Conservation (phyloP, 768 basidiomycete genomes). For the Scleroderma citrinum region DNA sequence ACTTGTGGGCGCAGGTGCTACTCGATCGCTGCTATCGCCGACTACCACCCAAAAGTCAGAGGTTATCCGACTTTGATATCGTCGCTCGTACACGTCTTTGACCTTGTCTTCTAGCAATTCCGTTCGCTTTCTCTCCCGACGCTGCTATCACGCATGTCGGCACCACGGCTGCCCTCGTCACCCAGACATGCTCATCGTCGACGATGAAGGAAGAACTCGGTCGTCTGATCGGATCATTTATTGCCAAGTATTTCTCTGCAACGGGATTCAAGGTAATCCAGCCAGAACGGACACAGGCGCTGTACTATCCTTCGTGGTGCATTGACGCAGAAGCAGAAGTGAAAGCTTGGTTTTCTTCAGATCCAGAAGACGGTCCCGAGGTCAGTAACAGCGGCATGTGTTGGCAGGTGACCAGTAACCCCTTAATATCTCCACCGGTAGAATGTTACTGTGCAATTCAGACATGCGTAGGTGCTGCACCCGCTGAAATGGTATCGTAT, state of each 20-base stretch:
- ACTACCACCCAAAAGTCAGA: conserved; percentile 36
- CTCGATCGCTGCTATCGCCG: conserved; percentile 7
- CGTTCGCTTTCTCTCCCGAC: conserved; percentile 43
- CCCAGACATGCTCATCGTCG: conserved; percentile 12
- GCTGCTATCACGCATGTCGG: conserved; percentile 39
- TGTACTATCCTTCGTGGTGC: conserved; percentile 63
- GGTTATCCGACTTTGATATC: conserved; percentile 19
- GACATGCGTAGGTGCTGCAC: conserved; percentile 41
- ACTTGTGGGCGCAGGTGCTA: conserved; percentile 12
- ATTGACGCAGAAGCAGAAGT: conserved; percentile 49
- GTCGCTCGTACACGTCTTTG: neutral
- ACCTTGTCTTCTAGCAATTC: conserved; percentile 36
- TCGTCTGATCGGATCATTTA: conserved; percentile 22
- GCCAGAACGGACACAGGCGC: conserved; percentile 43
- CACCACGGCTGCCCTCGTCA: conserved; percentile 25
- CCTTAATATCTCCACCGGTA: conserved; percentile 17
- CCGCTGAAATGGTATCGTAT: neutral
- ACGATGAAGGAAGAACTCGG: conserved; percentile 14
- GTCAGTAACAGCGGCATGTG: conserved; percentile 9
- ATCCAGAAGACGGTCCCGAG: conserved; percentile 23
- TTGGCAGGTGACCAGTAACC: neutral
- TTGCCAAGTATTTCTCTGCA: conserved; percentile 34
- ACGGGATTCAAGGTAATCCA: conserved; percentile 34
- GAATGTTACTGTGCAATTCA: conserved; percentile 30
- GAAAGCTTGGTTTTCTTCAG: conserved; percentile 22